Evolutionary conservation across 371 early-diverging fungal species (phyloP).

Genomic region (Apophysomyces variabilis): DNA sequence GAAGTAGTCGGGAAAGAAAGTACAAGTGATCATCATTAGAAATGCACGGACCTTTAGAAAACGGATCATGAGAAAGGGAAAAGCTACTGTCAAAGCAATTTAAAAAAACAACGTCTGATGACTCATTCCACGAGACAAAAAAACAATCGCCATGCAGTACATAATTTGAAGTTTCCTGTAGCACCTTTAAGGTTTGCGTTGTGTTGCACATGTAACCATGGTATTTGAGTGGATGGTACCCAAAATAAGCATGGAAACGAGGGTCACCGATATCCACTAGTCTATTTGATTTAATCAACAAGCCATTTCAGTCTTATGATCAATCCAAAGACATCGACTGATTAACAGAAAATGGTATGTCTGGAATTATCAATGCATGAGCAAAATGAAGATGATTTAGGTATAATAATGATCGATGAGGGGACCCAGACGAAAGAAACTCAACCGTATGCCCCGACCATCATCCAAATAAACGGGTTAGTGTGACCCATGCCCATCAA

Average conservation of each 20-base stretch:
- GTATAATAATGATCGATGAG: background rate
- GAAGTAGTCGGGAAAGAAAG: background rate
- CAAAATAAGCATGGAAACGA: constrained; percentile 3
- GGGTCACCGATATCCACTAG: background rate
- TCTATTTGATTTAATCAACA: background rate
- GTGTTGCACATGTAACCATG: constrained; percentile 5
- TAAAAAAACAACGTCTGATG: constrained; percentile 4
- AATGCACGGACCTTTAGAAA: constrained; percentile 1
- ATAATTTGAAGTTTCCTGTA: background rate
- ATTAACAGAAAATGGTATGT: background rate
- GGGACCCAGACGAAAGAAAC: background rate
- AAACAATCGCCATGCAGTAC: constrained; percentile 7
- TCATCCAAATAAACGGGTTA: constrained; percentile 4
- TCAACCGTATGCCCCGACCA: constrained; percentile 4
- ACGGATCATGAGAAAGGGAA: background rate
- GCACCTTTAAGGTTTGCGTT: constrained; percentile 1
- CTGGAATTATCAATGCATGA: constrained; percentile 4
- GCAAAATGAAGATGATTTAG: background rate
- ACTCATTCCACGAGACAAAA: constrained; percentile 1
- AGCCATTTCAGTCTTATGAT: background rate
- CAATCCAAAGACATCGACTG: background rate
- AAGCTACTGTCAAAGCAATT: background rate
- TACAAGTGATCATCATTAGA: background rate
- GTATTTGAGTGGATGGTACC: constrained; percentile 10
- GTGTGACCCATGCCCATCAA: constrained; percentile 3